phyloP scores from a whole-genome alignment of 352 stramenopile species.

The Pythium phragmitis region DNA sequence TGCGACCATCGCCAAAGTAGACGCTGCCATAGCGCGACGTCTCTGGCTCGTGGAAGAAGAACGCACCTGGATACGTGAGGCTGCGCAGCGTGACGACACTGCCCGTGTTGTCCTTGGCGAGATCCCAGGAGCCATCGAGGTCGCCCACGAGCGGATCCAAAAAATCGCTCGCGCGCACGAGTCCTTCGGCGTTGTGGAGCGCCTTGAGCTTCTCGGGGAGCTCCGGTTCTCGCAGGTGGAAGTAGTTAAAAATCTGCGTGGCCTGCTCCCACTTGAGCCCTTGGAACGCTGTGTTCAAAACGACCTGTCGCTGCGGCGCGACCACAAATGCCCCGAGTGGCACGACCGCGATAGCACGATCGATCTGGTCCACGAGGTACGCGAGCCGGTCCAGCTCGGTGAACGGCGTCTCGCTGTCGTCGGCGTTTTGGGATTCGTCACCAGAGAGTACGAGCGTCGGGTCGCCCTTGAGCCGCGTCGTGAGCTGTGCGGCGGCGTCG shows the following conservation, averaged over 20 bases:
- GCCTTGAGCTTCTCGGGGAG: slow-evolving; percentile 55
- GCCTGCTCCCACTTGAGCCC: slow-evolving; percentile 66
- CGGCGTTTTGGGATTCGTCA: slow-evolving; percentile 40
- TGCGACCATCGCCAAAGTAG: slow-evolving; percentile 78
- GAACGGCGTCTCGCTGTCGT: slow-evolving; percentile 47
- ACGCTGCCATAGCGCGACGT: slow-evolving; percentile 54
- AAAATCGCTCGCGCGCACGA: slow-evolving; percentile 69
- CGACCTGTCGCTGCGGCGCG: slow-evolving; percentile 64
- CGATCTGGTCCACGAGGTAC: slow-evolving; percentile 66
- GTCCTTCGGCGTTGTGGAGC: slow-evolving; percentile 48
- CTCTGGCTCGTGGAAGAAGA: slow-evolving; percentile 65
- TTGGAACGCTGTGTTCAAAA: slow-evolving; percentile 66
- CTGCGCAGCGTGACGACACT: slow-evolving; percentile 61
- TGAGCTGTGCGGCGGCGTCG: slow-evolving; percentile 42
- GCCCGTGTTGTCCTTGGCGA: slow-evolving; percentile 68
- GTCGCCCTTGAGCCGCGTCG: slow-evolving; percentile 63
- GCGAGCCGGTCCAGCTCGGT: slow-evolving; percentile 75
- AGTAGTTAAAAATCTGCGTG: slow-evolving; percentile 69
- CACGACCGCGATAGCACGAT: slow-evolving; percentile 53
- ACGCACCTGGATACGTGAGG: slow-evolving; percentile 58
- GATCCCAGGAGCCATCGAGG: slow-evolving; percentile 58
- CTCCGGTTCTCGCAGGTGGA: slow-evolving; percentile 70
- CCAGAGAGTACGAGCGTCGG: slow-evolving; percentile 47
- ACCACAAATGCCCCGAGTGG: slow-evolving; percentile 70
- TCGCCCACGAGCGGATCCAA: slow-evolving; percentile 68